Percentiles rank a stretch among this genome's conserved stretches.
These are phyloP conservation scores for Aspergillus ochraceus DNA, from an alignment of 2,329 filamentous ascomycete genomes.

Conservation along the genomic window DNA sequence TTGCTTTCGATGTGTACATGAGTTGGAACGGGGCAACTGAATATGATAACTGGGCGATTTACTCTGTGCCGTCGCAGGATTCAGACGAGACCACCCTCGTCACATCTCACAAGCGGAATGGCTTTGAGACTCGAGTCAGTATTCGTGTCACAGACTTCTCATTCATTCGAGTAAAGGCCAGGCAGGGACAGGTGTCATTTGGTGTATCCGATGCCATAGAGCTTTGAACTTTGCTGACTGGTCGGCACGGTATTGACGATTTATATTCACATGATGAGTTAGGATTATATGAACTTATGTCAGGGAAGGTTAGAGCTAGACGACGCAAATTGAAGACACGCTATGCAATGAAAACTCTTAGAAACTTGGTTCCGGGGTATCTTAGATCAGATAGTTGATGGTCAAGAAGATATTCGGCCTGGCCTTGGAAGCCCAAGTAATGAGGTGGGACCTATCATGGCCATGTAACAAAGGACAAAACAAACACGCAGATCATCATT, in stretches of 20 bases:
- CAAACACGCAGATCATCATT: constrained; percentile 1
- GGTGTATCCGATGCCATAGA: neutral
- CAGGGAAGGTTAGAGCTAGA: too few relatives aligned
- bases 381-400: too few relatives aligned
- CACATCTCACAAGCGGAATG: constrained; percentile 21
- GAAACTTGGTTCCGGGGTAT: too few relatives aligned
- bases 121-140: constrained; percentile 29
- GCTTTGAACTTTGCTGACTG: neutral
- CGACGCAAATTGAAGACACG: too few relatives aligned
- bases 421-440: neutral
- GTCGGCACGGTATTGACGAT: neutral
- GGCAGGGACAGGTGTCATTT: neutral
- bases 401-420: too few relatives aligned
- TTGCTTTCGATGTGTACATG: constrained; percentile 30
- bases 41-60: constrained; percentile 38
- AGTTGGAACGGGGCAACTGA: constrained; percentile 43
- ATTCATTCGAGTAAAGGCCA: neutral
- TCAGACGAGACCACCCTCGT: constrained; percentile 21
- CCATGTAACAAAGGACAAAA: neutral
- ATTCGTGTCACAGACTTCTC: constrained; percentile 3
- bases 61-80: constrained; percentile 20
- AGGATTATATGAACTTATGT: too few relatives aligned
- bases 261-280: too few relatives aligned
- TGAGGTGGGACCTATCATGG: neutral
- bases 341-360: too few relatives aligned